phyloP scores from a whole-genome alignment of 305 asterid genomes.

The Stenogyne calaminthoides region DNA sequence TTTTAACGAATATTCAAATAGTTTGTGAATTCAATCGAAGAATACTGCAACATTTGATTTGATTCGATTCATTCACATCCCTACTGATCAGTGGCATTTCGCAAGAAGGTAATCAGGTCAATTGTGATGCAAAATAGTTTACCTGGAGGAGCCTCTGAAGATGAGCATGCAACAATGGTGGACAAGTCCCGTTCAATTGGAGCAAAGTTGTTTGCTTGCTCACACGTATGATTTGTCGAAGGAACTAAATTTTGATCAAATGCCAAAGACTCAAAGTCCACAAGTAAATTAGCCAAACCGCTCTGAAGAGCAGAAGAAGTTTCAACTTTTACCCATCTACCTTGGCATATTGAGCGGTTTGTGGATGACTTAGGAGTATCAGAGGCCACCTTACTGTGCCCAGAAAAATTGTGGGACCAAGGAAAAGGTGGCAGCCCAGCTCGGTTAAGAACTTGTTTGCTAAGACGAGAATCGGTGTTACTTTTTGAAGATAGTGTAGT shows the following conservation, averaged over 20 bases:
- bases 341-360: conserved; percentile 68
- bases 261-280: conserved; percentile 62
- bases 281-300: conserved; percentile 50
- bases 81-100: no score
- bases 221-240: conserved; percentile 32
- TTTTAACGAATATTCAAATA: no score
- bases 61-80: no score
- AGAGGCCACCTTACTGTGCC: conserved; percentile 55
- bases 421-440: conserved; percentile 90
- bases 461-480: conserved; percentile 59
- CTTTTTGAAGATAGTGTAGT: conserved; percentile 52
- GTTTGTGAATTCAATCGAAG: no score
- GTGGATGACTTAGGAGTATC: conserved; percentile 70
- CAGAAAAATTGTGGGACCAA: conserved; percentile 81
- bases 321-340: conserved; percentile 81
- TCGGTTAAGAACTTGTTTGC: conserved; percentile 56
- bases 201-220: conserved; percentile 38
- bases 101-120: neutral
- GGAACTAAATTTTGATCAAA: conserved; percentile 81
- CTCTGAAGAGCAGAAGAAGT: conserved; percentile 44
- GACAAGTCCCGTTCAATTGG: conserved; percentile 37
- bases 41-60: no score
- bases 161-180: conserved; percentile 49
- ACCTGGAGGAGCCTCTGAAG: conserved; percentile 64
- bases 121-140: conserved; percentile 9